Percentiles rank a stretch among this genome's conserved stretches.
These are phyloP conservation scores for Phalaenopsis hybrid DNA, from an alignment of 116 monocot genomes.

Conservation along the genomic window DNA sequence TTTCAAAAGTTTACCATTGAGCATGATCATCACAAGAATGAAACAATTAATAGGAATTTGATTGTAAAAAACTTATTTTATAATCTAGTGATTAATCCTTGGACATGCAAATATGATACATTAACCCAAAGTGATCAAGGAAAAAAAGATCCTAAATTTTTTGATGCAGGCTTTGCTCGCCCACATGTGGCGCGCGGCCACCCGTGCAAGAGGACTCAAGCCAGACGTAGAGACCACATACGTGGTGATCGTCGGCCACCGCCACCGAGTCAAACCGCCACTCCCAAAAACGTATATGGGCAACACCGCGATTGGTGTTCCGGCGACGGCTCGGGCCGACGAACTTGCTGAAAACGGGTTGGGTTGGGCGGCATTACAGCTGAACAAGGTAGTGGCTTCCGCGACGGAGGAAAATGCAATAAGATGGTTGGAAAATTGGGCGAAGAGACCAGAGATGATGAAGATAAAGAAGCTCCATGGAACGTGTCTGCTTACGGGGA, in stretches of 20 bases:
- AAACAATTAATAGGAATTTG: no score
- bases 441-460: background rate
- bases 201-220: background rate
- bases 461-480: background rate
- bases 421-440: conserved; percentile 5
- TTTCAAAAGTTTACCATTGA: no score
- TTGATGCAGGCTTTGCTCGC: conserved; percentile 12
- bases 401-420: background rate
- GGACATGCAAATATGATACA: no score
- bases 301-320: background rate
- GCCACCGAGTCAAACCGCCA: conserved; percentile 3
- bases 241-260: background rate
- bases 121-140: no score
- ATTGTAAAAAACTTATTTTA: no score
- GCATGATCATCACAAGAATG: no score
- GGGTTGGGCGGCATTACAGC: conserved; percentile 12
- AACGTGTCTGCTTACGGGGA: background rate
- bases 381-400: conserved; percentile 9
- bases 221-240: conserved; percentile 10
- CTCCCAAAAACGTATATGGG: conserved; percentile 18
- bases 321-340: background rate
- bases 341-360: conserved; percentile 9
- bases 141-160: background rate
- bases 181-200: conserved; percentile 11
- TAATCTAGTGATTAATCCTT: no score